A percentile compares a stretch with the other conserved stretches of the same genome.
Evolutionary conservation across 768 basidiomycete species (phyloP).

Genomic region (Sistotremastrum suecicum): DNA sequence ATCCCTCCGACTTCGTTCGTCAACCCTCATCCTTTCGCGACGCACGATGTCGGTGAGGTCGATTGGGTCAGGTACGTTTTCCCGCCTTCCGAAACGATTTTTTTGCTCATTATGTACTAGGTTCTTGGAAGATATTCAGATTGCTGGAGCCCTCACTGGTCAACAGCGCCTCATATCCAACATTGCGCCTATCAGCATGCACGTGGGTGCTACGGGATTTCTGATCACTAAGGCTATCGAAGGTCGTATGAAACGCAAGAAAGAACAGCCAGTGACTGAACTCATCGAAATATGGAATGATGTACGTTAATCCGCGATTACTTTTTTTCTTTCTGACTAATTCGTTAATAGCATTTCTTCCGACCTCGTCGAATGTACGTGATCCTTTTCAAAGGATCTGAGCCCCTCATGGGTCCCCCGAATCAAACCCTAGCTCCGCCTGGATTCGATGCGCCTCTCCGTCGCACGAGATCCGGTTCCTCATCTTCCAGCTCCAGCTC

Average conservation of each 20-base stretch:
- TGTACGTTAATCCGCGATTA: constrained; percentile 17
- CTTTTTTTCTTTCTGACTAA: constrained; percentile 5
- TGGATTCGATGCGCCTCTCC: neutral
- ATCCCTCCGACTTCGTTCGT: constrained; percentile 25
- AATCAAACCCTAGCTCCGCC: constrained; percentile 5
- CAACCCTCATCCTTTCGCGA: constrained; percentile 33
- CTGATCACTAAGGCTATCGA: constrained; percentile 6
- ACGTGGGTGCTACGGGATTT: constrained; percentile 11
- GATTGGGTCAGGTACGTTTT: constrained; percentile 32
- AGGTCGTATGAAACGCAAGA: constrained; percentile 20
- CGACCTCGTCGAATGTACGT: constrained; percentile 30
- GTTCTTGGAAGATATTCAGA: constrained; percentile 25
- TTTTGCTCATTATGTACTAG: constrained; percentile 10
- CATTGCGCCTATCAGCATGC: neutral
- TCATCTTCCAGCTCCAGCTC: neutral
- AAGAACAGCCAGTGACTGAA: constrained; percentile 23
- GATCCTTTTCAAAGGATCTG: constrained; percentile 21
- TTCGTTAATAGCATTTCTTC: constrained; percentile 30
- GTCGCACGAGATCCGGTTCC: neutral
- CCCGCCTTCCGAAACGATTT: too few species aligned
- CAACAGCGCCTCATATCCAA: constrained; percentile 20
- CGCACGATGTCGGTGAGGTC: constrained; percentile 32
- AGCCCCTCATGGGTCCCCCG: constrained; percentile 5
- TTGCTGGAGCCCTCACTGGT: constrained; percentile 19
- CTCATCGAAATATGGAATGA: constrained; percentile 38